phyloP scores from a whole-genome alignment of 2,329 filamentous ascomycete genomes.

The Fusarium fracticaudum region DNA sequence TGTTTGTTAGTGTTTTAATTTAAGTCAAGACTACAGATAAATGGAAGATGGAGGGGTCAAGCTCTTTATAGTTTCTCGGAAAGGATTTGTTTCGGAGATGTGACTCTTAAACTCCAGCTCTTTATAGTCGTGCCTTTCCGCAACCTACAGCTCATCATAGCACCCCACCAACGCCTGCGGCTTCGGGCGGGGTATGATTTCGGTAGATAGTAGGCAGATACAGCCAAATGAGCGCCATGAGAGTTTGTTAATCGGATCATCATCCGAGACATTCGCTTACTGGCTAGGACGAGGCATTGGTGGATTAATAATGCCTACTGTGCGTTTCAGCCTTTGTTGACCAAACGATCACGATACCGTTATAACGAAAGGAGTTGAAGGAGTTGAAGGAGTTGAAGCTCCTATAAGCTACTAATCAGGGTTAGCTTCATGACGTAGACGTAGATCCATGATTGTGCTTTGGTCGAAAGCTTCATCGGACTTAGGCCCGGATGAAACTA shows the following conservation, averaged over 20 bases:
- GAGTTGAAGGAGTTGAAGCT: background rate
- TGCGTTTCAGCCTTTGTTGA: background rate
- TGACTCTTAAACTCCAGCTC: slow-evolving; percentile 37
- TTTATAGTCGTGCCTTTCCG: slow-evolving; percentile 16
- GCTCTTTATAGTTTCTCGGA: slow-evolving; percentile 10
- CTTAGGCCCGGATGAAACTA: background rate
- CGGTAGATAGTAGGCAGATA: background rate
- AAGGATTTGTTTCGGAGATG: slow-evolving; percentile 18
- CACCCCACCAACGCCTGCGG: slow-evolving; percentile 24
- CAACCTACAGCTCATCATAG: background rate
- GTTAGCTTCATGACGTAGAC: slow-evolving; percentile 31
- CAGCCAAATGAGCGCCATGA: background rate
- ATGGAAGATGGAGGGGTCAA: background rate
- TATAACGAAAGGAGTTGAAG: background rate
- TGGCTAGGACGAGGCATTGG: background rate
- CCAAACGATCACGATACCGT: background rate
- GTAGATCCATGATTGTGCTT: slow-evolving; percentile 2
- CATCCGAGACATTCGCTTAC: background rate
- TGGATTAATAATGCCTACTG: background rate
- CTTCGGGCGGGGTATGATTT: slow-evolving; percentile 26
- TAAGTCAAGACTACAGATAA: background rate
- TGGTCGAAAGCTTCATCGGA: background rate
- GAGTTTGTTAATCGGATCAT: background rate
- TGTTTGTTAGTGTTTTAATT: background rate
- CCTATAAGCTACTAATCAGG: background rate